Base-by-base conservation (phyloP, 768 basidiomycete genomes). In the Lactarius sp. region DNA sequence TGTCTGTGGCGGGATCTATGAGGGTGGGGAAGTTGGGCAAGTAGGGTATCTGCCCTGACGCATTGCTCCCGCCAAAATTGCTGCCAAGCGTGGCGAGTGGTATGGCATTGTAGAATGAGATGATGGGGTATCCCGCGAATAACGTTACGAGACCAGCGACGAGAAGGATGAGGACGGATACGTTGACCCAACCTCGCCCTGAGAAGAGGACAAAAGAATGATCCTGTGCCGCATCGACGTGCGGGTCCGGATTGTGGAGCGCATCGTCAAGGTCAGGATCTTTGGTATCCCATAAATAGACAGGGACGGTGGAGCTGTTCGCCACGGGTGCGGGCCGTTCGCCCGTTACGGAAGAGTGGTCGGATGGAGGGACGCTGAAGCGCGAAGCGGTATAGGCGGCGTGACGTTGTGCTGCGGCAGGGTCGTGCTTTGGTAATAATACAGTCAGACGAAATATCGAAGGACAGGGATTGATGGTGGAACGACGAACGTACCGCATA, bases 41-140 rank as follows among this genome's bases (percentile, higher is more conserved):
- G 56, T 77, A 73, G 1, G 95, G 93, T 37, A 98, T 86, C 75
- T 98, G 95, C 2, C 96, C 96, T 0, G 88, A 80, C 16, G 76
- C 82, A 70, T 98, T 98, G 68, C 92, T 86, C 4, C 90, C 90
- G 20, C 94, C 95, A n/a, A 95, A 78, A 72, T 95, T 95, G 94
- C 10, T 89, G 89, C 39, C 75, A 60, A 16, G 76, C 72, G 58
- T 64, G 27, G 18, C 56, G 52, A 59, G 69, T 41, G 13, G 71
- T 62, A 18, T 71, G 61, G 10, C 71, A 73, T 41, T 75, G 65
- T 75, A 84, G 66, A 82, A 83, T 56, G 80, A 77, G 62, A 93
- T 83, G 71, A 97, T 85, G 13, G 96, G 96, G 70, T 91, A 97
- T 37, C 89, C 94, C 20, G 87, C 88, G 69, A 97, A 98, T 16